A percentile compares a stretch with the other conserved stretches of the same genome.
phyloP scores from a whole-genome alignment of 2,329 filamentous ascomycete genomes.

The Magnaporthales sp. region DNA sequence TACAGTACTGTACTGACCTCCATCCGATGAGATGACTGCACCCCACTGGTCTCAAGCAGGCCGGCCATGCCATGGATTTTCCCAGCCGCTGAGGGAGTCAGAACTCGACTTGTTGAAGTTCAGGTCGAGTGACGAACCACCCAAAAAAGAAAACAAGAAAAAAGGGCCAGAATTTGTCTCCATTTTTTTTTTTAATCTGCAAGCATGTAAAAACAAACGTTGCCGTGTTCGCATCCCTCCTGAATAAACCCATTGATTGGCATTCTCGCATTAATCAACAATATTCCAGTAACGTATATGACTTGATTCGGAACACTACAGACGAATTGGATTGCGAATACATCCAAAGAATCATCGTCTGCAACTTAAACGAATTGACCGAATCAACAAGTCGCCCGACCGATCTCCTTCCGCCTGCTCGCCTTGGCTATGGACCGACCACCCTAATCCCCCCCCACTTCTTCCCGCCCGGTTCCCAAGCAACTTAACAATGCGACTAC shows the following conservation, averaged over 20 bases:
- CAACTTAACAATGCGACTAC: conserved; percentile 2
- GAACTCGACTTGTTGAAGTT: not conserved
- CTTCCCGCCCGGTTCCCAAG: not conserved
- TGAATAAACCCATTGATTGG: not conserved
- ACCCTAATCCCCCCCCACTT: not conserved
- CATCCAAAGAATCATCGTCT: not conserved
- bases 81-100: not conserved
- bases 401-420: not conserved
- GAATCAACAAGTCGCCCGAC: not conserved
- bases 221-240: not conserved
- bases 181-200: not conserved
- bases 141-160: not conserved
- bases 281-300: not conserved
- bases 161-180: not conserved
- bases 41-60: not conserved
- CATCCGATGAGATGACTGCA: not conserved
- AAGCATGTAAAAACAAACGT: not conserved
- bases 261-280: not conserved
- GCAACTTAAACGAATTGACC: not conserved
- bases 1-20: not conserved
- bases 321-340: not conserved
- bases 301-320: not conserved
- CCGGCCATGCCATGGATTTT: not conserved
- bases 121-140: not conserved
- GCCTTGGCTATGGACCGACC: conserved; percentile 6